Percentiles rank a stretch among this genome's conserved stretches.
Conservation (phyloP, 1,139 yeast genomes). For the Blastobotrys elegans region DNA sequence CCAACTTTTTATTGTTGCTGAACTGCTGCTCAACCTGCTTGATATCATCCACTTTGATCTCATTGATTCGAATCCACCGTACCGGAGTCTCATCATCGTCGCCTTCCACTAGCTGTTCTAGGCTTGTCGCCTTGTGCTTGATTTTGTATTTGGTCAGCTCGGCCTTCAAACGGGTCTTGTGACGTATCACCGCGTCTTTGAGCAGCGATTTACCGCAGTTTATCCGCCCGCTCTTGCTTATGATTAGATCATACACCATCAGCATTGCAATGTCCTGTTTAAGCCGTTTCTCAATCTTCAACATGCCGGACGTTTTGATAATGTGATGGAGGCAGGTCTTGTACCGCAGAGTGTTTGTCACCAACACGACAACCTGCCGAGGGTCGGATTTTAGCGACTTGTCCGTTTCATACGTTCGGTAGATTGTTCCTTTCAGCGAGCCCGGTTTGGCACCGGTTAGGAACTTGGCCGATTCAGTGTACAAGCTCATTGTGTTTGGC, state of each 20-base stretch:
- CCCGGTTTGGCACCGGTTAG: slow-evolving; percentile 45
- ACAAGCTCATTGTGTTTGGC: slow-evolving; percentile 21
- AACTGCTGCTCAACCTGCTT: slow-evolving; percentile 42
- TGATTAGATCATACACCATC: slow-evolving; percentile 73
- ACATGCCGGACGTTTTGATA: slow-evolving; percentile 59
- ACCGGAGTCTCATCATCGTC: slow-evolving; percentile 57
- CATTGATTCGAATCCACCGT: slow-evolving; percentile 81
- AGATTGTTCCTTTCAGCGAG: slow-evolving; percentile 64
- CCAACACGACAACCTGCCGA: slow-evolving; percentile 79
- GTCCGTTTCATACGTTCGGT: slow-evolving; percentile 44
- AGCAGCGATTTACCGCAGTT: slow-evolving; percentile 86
- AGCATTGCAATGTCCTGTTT: slow-evolving; percentile 49
- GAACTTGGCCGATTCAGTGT: slow-evolving; percentile 36
- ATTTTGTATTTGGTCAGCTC: slow-evolving; percentile 76
- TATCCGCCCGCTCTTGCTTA: slow-evolving; percentile 73
- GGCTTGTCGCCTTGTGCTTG: slow-evolving; percentile 52
- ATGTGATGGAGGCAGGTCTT: slow-evolving; percentile 56
- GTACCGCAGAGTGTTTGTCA: slow-evolving; percentile 69
- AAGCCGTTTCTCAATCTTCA: slow-evolving; percentile 44
- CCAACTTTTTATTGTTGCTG: slow-evolving; percentile 47
- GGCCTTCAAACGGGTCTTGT: slow-evolving; percentile 75
- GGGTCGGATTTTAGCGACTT: slow-evolving; percentile 51
- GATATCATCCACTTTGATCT: slow-evolving; percentile 39
- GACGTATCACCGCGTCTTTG: slow-evolving; percentile 72
- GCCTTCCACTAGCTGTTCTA: slow-evolving; percentile 42